Evolutionary conservation across 306 rosid species (phyloP), one percentile per base, ranked within the genome.

Genomic region (Quercus suber): DNA sequence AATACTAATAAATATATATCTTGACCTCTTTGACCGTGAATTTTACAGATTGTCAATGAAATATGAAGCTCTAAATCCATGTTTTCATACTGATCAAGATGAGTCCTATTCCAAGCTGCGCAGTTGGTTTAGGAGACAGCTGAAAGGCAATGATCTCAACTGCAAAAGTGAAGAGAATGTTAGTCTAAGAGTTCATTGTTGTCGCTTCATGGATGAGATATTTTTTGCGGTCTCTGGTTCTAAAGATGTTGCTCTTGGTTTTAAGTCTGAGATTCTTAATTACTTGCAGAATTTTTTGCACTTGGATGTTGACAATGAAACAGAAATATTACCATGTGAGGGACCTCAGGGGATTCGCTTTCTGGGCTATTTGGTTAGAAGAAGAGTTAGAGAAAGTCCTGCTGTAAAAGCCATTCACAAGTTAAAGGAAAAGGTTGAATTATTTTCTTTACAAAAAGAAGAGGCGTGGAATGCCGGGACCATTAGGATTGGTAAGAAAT

Each of bases 191-290:
- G 90, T 92, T 69, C 87, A 90, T 58, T 87, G 85, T 69, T 87
- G 96, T 81, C 94, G 97, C 55, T 85, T 76, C 81, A 90, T 94
- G 98, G 98, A 94, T 81, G 98, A 94, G 78, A 87, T 90, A 35
- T 86, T 94, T 85, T 86, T 92, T 14, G 92, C 97, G 0, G 70
- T 89, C 65, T 83, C 93, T 52, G 98, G 98, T 76, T 87, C 94
- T 5, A 88, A 83, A 87, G 94, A 92, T 55, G 83, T 81, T 75
- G 94, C 98, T 78, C 60, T 81, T 49, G 76, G 67, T 73, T 89
- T 92, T 71, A 86, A 87, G 90, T 83, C 80, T 73, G 97, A 92
- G 80, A 74, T 89, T 80, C 84, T 80, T 71, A 64, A 86, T 74
- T 94, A 83, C 88, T 67, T 94, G 78, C 85, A 84, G 76, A 75